Percentiles rank a stretch among this genome's conserved stretches.
Conservation (phyloP, 108 stramenopile genomes). For the Phaeodactylum tricornutum region DNA sequence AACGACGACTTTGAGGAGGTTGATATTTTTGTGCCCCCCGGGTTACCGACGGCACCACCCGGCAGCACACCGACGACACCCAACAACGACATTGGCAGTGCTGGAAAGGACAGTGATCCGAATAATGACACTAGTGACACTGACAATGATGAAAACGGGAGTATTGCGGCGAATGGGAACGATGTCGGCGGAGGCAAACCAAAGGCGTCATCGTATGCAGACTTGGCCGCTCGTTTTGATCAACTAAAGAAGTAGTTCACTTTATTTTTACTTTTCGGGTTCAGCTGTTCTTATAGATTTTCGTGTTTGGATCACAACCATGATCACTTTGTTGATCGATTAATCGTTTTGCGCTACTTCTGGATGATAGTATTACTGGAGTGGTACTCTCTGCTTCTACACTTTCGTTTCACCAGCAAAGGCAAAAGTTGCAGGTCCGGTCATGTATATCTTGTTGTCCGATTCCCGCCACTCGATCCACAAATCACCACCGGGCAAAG, state of each 20-base stretch:
- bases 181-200: constrained; percentile 11
- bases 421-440: constrained; percentile 60
- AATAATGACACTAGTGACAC: constrained; percentile 18
- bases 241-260: constrained; percentile 55
- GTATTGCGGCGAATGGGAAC: constrained; percentile 3
- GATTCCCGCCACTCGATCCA: constrained; percentile 87
- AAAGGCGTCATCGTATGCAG: constrained; percentile 32
- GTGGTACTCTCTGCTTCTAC: too few relatives aligned
- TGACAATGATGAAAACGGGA: constrained; percentile 8
- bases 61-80: constrained; percentile 4
- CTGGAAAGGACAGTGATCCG: constrained; percentile 5
- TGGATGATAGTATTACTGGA: too few relatives aligned
- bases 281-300: too few relatives aligned
- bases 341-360: too few relatives aligned
- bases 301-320: too few relatives aligned
- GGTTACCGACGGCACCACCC: constrained; percentile 10
- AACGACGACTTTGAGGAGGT: constrained; percentile 34
- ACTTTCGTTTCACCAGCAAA: constrained; percentile 43
- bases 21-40: constrained; percentile 57
- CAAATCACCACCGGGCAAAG: constrained; percentile 86
- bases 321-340: too few relatives aligned
- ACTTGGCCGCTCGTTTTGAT: constrained; percentile 67
- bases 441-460: constrained; percentile 92
- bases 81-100: neutral
- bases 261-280: too few relatives aligned